Evolutionary conservation across 176 grass and related monocot species (phyloP).

Genomic region (Metroxylon sagu): DNA sequence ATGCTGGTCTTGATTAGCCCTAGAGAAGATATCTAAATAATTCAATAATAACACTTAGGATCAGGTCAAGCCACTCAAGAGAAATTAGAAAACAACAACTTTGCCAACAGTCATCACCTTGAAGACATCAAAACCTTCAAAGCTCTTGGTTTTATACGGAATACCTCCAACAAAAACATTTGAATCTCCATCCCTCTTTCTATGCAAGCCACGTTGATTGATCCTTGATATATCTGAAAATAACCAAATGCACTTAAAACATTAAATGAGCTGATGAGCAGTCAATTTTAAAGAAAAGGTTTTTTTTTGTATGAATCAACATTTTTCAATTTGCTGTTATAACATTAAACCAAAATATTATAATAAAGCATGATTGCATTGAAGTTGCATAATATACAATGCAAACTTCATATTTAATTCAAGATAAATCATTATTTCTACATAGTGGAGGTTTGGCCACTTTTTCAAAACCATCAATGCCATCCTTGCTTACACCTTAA

Average conservation of each 20-base stretch:
- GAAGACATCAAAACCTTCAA: conserved; percentile 19
- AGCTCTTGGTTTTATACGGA: not conserved
- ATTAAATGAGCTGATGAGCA: not conserved
- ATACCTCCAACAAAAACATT: conserved; percentile 18
- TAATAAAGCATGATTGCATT: no score
- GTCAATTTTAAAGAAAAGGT: not conserved
- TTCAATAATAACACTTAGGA: conserved; percentile 8
- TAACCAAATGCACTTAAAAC: conserved; percentile 14
- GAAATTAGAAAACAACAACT: not conserved
- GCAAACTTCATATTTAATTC: no score
- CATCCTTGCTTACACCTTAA: no score
- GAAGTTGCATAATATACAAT: no score
- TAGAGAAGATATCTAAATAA: conserved; percentile 35
- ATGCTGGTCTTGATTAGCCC: conserved; percentile 18
- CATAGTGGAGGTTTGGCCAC: no score
- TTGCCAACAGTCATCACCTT: conserved; percentile 28
- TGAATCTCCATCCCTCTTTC: conserved; percentile 37
- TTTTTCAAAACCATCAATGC: no score
- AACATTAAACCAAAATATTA: no score
- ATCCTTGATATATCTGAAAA: conserved; percentile 35
- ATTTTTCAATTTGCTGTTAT: no score
- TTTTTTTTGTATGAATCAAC: no score
- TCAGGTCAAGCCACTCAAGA: not conserved
- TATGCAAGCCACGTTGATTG: conserved; percentile 18
- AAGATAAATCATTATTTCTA: no score